Conservation (phyloP, 116 monocot genomes). For the Phalaenopsis hybrid region DNA sequence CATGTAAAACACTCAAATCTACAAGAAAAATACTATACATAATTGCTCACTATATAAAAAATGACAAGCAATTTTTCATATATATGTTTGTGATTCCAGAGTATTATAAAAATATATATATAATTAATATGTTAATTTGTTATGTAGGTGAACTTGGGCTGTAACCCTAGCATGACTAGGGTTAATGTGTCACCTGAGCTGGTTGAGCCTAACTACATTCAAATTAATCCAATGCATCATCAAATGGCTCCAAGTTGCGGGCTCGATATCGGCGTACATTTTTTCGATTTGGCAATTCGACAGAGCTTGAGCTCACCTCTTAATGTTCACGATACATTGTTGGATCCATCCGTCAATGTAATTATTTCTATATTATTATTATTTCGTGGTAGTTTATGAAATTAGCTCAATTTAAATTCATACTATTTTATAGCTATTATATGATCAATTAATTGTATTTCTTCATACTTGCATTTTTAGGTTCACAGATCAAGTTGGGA, state of each 20-base stretch:
- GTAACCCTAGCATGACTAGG: conserved; percentile 1
- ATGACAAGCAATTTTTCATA: too few species aligned
- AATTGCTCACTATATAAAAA: too few species aligned
- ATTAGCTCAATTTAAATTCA: too few species aligned
- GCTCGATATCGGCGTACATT: conserved; percentile 19
- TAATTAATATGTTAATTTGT: not conserved
- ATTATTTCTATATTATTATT: not conserved
- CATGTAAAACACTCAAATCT: too few species aligned
- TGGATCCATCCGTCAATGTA: conserved; percentile 40
- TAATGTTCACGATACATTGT: conserved; percentile 6
- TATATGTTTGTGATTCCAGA: too few species aligned
- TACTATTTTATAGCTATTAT: too few species aligned
- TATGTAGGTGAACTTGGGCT: conserved; percentile 26
- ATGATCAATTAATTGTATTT: too few species aligned
- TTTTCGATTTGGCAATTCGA: conserved; percentile 5
- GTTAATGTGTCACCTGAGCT: conserved; percentile 12
- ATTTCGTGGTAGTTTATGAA: too few species aligned
- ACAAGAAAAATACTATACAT: too few species aligned
- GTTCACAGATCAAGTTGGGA: not conserved
- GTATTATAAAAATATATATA: not conserved
- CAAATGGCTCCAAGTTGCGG: conserved; percentile 13
- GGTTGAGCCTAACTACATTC: conserved; percentile 23
- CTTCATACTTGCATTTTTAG: not conserved
- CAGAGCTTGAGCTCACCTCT: conserved; percentile 8
- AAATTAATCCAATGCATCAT: conserved; percentile 22